Conservation (phyloP, 352 stramenopile genomes). For the Blastocystis hominis region DNA sequence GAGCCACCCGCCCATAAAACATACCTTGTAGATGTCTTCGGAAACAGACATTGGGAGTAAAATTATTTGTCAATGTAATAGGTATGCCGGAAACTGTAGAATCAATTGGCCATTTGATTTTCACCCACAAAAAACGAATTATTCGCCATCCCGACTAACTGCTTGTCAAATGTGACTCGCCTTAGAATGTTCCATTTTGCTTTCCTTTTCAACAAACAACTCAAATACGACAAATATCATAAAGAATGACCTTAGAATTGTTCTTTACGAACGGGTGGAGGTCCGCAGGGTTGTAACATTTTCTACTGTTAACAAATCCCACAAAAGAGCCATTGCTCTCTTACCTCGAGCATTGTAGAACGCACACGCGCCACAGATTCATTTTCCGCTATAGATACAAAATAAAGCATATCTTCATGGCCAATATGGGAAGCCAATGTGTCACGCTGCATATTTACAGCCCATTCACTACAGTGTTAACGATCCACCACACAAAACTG, state of each 20-base stretch:
- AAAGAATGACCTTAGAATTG: conserved; percentile 55
- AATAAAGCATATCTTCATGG: conserved; percentile 95
- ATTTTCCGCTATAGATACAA: conserved; percentile 86
- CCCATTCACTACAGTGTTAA: conserved; percentile 76
- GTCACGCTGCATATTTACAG: conserved; percentile 94
- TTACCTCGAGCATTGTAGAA: conserved; percentile 77
- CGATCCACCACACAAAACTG: background rate
- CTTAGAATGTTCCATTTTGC: no score
- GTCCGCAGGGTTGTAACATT: conserved; percentile 78
- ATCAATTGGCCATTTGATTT: no score
- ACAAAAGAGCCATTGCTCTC: background rate
- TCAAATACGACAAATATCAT: background rate
- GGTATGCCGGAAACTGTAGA: no score
- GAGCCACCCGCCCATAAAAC: background rate
- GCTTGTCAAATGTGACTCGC: no score
- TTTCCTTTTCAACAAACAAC: no score
- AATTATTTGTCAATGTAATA: background rate
- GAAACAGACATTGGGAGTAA: background rate
- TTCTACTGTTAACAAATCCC: conserved; percentile 61
- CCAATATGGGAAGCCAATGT: conserved; percentile 88
- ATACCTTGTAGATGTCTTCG: background rate
- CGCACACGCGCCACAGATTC: conserved; percentile 82
- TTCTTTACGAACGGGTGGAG: conserved; percentile 64
- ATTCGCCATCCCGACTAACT: no score
- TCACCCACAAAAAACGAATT: no score